Evolutionary conservation across 768 basidiomycete species (phyloP), one percentile per base, ranked within the genome.

Genomic region (Antrodiella citrinella): DNA sequence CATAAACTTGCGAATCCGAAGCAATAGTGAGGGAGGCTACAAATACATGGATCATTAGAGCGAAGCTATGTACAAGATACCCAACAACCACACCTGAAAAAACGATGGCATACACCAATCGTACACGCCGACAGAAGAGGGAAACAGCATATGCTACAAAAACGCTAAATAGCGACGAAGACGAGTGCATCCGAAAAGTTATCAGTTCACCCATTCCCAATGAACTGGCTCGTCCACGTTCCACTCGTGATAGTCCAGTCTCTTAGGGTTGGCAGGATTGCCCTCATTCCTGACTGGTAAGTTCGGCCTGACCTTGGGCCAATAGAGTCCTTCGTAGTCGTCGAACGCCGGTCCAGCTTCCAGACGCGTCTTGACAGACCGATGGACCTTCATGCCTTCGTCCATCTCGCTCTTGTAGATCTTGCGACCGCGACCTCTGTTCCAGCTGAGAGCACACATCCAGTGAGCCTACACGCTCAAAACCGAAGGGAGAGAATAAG

Each of bases 361-460:
- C 71, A 81, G 71, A 50, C 82, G 69, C 53, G 73, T 67, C 65
- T 72, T 71, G 21, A 81, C 78, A 26, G 68, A 73, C 50, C 75
- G 57, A 53, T 80, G 78, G 15, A 78, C 66, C 51, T 70, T 69
- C 15, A 76, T 65, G 4, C 70, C 67, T 2, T 55, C 49, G 39
- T 54, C 59, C 52, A 66, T 65, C 61, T 74, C 50, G 25, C n/a
- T 67, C 48, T 66, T 65, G 39, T 71, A 72, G 12, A 79, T 68
- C 48, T 61, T 55, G 15, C 75, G 62, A n/a, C 69, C 70, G 3
- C 51, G 26, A 0, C 72, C 75, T 40, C 70, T 10, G 53, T 76
- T 75, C 49, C 50, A 55, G 11, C 57, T 57, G 38, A 4, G 50
- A 21, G 63, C 49, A 40, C 53, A 51, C n/a, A 55, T 51, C 20